phyloP scores from a whole-genome alignment of 1,139 yeast species.

The Candida buenavistaensis region DNA sequence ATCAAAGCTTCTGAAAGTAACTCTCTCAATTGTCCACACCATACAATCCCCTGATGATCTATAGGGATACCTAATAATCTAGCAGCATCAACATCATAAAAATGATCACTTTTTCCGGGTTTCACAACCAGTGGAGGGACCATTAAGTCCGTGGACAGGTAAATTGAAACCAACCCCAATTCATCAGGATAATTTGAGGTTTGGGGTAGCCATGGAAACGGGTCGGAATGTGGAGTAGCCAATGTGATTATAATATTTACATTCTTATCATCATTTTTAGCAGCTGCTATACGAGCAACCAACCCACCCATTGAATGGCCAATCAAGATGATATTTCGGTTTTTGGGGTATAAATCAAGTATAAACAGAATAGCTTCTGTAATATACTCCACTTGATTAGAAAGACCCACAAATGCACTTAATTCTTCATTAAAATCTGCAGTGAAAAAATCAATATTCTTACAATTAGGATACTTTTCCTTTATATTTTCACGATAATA shows the following conservation, averaged over 20 bases:
- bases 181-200: conserved; percentile 5
- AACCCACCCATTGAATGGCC: conserved; percentile 99
- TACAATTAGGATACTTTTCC: conserved; percentile 26
- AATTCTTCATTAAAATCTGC: conserved; percentile 96
- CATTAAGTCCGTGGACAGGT: conserved; percentile 78
- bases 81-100: conserved; percentile 80
- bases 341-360: conserved; percentile 54
- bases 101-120: conserved; percentile 40
- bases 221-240: conserved; percentile 94
- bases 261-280: conserved; percentile 57
- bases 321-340: conserved; percentile 68
- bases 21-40: conserved; percentile 89
- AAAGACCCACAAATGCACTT: conserved; percentile 94
- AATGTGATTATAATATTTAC: conserved; percentile 84
- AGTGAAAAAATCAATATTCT: conserved; percentile 72
- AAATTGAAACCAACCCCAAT: conserved; percentile 77
- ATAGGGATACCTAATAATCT: conserved; percentile 88
- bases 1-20: conserved; percentile 60
- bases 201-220: conserved; percentile 59
- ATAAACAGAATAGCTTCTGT: conserved; percentile 86
- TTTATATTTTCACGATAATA: conserved; percentile 32
- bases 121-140: conserved; percentile 49
- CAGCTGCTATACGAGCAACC: conserved; percentile 55
- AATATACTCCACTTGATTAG: conserved; percentile 92
- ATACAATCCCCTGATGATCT: conserved; percentile 93